phyloP scores from a whole-genome alignment of 2,329 filamentous ascomycete species.

The Lasiodiplodia citricola region DNA sequence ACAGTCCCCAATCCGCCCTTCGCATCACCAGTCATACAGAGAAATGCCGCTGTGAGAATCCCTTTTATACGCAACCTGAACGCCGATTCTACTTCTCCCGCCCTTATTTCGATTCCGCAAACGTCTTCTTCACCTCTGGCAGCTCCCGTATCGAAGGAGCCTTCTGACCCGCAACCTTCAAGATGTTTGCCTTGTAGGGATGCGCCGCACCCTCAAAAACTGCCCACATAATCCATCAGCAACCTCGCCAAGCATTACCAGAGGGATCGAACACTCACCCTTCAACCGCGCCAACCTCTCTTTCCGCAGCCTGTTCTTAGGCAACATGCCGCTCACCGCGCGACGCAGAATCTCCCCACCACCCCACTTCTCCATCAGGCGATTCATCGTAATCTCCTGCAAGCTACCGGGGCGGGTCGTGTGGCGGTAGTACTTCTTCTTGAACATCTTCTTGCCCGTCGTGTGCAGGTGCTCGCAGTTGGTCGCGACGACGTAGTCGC shows the following conservation, averaged over 20 bases:
- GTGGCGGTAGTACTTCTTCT: slow-evolving; percentile 96
- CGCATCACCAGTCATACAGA: slow-evolving; percentile 2
- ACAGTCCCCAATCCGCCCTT: neutral
- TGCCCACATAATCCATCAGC: neutral
- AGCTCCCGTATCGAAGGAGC: slow-evolving; percentile 33
- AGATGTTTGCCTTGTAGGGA: slow-evolving; percentile 87
- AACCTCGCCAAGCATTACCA: neutral
- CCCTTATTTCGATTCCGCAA: slow-evolving; percentile 33
- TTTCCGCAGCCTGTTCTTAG: slow-evolving; percentile 92
- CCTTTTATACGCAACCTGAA: slow-evolving; percentile 17
- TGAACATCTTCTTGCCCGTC: slow-evolving; percentile 88
- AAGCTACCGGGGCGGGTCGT: slow-evolving; percentile 88
- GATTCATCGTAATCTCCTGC: slow-evolving; percentile 90
- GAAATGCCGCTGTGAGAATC: slow-evolving; percentile 14
- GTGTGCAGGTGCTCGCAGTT: slow-evolving; percentile 85
- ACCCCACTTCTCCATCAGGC: slow-evolving; percentile 91
- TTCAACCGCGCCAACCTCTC: slow-evolving; percentile 87
- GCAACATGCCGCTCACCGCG: slow-evolving; percentile 95
- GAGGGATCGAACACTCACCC: slow-evolving; percentile 52
- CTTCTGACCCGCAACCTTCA: slow-evolving; percentile 69
- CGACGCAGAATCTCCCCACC: slow-evolving; percentile 89
- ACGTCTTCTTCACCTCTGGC: slow-evolving; percentile 46
- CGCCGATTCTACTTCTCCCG: slow-evolving; percentile 2
- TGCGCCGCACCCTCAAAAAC: slow-evolving; percentile 92
- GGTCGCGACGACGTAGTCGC: slow-evolving; percentile 96